Conservation (phyloP, 148 eudicot species). For the Polygonum aviculare region DNA sequence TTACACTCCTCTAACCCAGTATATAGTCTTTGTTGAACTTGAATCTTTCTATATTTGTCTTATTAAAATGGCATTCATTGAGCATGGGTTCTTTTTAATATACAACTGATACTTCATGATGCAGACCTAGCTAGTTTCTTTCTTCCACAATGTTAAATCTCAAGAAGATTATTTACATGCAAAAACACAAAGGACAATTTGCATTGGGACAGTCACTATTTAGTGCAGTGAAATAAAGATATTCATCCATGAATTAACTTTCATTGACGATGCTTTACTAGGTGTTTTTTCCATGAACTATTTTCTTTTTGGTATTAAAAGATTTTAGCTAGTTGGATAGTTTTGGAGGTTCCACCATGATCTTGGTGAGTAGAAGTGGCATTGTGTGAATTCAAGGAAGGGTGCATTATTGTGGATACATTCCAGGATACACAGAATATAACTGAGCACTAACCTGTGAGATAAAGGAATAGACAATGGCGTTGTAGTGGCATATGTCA, state of each 20-base stretch:
- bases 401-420: not conserved
- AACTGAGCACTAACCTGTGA: too few relatives aligned
- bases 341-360: not conserved
- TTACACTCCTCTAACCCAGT: not conserved
- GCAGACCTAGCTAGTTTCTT: not conserved
- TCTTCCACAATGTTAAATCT: not conserved
- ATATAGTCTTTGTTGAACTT: not conserved
- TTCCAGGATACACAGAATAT: not conserved
- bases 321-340: not conserved
- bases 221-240: not conserved
- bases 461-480: too few relatives aligned
- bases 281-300: not conserved
- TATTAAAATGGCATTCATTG: not conserved
- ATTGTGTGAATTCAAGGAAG: not conserved
- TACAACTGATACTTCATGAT: not conserved
- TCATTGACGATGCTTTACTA: not conserved
- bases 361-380: not conserved
- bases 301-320: too few relatives aligned
- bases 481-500: too few relatives aligned
- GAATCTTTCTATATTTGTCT: not conserved
- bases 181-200: not conserved
- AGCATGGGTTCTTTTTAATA: not conserved
- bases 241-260: not conserved
- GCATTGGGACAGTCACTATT: not conserved
- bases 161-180: not conserved